Evolutionary conservation across 345 rosid species (phyloP).

Genomic region (Brassica juncea): DNA sequence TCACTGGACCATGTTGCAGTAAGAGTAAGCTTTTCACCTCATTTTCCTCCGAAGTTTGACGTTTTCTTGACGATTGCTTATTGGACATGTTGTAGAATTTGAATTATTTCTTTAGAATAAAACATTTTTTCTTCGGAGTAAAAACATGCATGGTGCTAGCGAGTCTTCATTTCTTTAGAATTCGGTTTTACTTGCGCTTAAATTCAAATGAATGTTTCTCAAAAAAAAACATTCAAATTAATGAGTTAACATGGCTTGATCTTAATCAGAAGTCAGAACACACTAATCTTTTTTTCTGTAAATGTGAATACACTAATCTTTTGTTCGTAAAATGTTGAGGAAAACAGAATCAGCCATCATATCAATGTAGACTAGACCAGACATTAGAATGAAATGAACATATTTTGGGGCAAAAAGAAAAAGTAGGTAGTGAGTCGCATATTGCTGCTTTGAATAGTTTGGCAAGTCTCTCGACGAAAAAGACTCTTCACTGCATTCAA

Average conservation of each 20-base stretch:
- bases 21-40: background rate
- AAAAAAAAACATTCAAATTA: background rate
- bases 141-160: background rate
- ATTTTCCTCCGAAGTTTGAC: background rate
- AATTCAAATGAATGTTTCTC: no score
- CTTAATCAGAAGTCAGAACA: background rate
- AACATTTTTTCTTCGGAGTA: background rate
- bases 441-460: slow-evolving; percentile 35
- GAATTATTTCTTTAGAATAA: background rate
- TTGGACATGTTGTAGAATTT: background rate
- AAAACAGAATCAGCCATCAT: background rate
- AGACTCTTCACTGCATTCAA: slow-evolving; percentile 21
- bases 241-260: background rate
- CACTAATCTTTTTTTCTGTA: background rate
- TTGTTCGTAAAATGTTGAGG: background rate
- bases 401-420: background rate
- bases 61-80: background rate
- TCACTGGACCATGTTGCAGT: background rate
- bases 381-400: background rate
- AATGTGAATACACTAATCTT: background rate
- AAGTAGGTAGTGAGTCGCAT: slow-evolving; percentile 23
- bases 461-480: slow-evolving; percentile 21
- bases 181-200: no score
- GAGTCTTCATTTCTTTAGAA: background rate
- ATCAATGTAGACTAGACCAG: slow-evolving; percentile 5